These are phyloP conservation scores for Hordeum vulgare DNA, from an alignment of 176 grass and related monocot genomes.

Conservation along the genomic window MorexV3_pseudomolecules_assembly NC_058521.1:39603316-39603815, in stretches of 20 bases:
- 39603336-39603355: conserved; percentile 1
- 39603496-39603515: not conserved
- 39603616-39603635: not conserved
- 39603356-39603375: conserved; percentile 14
- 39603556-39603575: not conserved
- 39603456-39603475: not conserved
- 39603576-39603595: not conserved
- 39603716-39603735: not conserved
- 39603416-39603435: not conserved
- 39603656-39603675: not conserved
- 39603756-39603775: not conserved
- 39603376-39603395: not conserved
- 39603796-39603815: too few relatives aligned
- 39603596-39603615: not conserved
- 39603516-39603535: not conserved
- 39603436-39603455: not conserved
- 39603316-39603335: conserved; percentile 47
- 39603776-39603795: too few relatives aligned
- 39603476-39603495: not conserved
- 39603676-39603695: not conserved
- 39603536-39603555: not conserved
- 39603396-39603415: not conserved
- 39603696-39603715: not conserved
- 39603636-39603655: not conserved
- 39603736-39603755: not conserved